Evolutionary conservation across 108 stramenopile species (phyloP), one percentile per base, ranked within the genome.

Genomic region (Discostella pseudostelligera): DNA sequence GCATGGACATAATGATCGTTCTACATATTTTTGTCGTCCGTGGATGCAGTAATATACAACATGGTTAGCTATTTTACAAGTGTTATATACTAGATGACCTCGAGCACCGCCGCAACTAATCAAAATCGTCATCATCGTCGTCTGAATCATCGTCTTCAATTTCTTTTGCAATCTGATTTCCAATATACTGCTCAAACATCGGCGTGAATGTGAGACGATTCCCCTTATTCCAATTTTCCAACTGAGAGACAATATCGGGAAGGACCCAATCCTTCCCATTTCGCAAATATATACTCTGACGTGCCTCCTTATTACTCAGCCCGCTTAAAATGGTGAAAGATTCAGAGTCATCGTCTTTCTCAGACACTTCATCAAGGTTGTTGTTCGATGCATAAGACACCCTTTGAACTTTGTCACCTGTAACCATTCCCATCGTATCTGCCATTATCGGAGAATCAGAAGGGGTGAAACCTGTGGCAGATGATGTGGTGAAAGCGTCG

Each of bases 191-290:
- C 62, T 68, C 67, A 43, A 64, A 76, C 42, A 61, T 47, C 16
- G 67, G 56, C 12, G 75, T 59, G 29, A 76, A 76, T 50, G 48
- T 57, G 25, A 69, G 39, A 16, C 47, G 11, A 14, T 44, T 51
- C 16, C 75, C 75, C 53, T 64, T 68, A 28, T 76, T 76, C 75
- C 75, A 76, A 17, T 64, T 56, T 58, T 76, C 67, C 45, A 76
- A 47, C 26, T 69, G 67, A 25, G 47, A 16, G 1, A 76, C 62
- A 28, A 76, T 37, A 50, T 76, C 75, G 11, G 75, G 67, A 12
- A 76, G 42, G 17, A 43, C 54, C 75, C 75, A 76, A 45, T 76
- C 75, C 8, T 39, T 22, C 10, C 48, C 29, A 47, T 76, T 76
- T 13, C 75, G 61, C 26, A 76, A 21, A 16, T 76, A 76, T 9